Conservation (phyloP, 2,329 filamentous ascomycete species). For the Herpotrichia juniperi region DNA sequence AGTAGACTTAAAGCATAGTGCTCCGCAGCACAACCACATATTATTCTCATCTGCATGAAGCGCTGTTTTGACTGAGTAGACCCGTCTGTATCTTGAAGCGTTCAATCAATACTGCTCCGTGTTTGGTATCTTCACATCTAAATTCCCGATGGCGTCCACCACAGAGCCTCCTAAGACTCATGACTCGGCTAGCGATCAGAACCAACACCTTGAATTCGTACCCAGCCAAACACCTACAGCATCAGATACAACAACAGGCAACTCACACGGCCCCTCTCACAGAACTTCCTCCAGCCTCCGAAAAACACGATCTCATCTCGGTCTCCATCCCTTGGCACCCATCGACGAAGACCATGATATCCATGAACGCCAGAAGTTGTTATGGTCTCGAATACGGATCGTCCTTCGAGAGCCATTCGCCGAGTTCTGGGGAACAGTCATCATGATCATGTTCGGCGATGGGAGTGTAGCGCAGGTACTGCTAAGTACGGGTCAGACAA, state of each 20-base stretch:
- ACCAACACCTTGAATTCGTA: slow-evolving; percentile 9
- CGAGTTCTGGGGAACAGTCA: slow-evolving; percentile 51
- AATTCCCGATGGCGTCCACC: slow-evolving; percentile 14
- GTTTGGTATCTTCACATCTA: background rate
- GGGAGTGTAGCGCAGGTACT: slow-evolving; percentile 52
- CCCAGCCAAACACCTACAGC: slow-evolving; percentile 19
- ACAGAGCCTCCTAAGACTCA: slow-evolving; percentile 22
- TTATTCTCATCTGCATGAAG: background rate
- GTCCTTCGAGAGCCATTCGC: slow-evolving; percentile 51
- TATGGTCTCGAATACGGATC: slow-evolving; percentile 46
- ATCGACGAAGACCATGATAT: slow-evolving; percentile 50
- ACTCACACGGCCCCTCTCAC: slow-evolving; percentile 11
- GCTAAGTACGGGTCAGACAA: slow-evolving; percentile 42
- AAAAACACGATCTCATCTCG: slow-evolving; percentile 32
- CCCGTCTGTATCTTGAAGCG: too few species aligned
- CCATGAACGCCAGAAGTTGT: slow-evolving; percentile 39
- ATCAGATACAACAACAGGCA: slow-evolving; percentile 18
- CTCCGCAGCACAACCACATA: background rate
- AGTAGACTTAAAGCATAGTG: too few species aligned
- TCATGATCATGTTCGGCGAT: slow-evolving; percentile 53
- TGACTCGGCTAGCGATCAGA: slow-evolving; percentile 24
- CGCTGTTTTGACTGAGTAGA: slow-evolving; percentile 4
- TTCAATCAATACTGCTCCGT: too few species aligned
- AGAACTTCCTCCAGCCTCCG: slow-evolving; percentile 30
- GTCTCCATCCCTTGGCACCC: slow-evolving; percentile 49